Conservation (phyloP, 2,329 filamentous ascomycete genomes). For the Cadophora gregata region DNA sequence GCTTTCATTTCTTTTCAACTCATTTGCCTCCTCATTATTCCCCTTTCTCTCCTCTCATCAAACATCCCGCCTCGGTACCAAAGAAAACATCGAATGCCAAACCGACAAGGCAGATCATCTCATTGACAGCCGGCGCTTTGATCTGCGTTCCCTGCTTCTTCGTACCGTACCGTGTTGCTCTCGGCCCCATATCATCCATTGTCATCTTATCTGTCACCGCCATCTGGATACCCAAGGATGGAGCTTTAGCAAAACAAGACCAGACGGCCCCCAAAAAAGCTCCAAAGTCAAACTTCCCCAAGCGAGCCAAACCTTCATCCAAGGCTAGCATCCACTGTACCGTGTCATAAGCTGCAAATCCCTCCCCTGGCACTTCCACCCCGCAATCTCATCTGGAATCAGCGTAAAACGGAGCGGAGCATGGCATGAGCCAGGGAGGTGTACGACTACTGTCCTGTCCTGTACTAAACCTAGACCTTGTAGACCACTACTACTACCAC, state of each 20-base stretch:
- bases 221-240: background rate
- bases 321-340: background rate
- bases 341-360: slow-evolving; percentile 6
- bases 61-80: background rate
- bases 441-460: slow-evolving; percentile 1
- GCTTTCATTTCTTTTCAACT: background rate
- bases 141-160: background rate
- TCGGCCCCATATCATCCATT: background rate
- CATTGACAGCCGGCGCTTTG: slow-evolving; percentile 10
- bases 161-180: background rate
- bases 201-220: slow-evolving; percentile 10
- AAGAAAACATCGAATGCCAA: background rate
- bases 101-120: slow-evolving; percentile 6
- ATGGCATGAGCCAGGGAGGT: background rate
- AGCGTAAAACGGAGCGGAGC: slow-evolving; percentile 6
- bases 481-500: background rate
- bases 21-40: background rate
- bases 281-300: background rate
- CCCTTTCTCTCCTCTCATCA: slow-evolving; percentile 6
- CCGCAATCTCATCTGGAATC: slow-evolving; percentile 10
- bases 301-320: background rate
- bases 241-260: background rate
- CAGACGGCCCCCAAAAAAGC: background rate
- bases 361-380: background rate
- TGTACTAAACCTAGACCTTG: slow-evolving; percentile 1